Evolutionary conservation across 169 alveolate species (phyloP).

Genomic region (Perkinsus chesapeaki): DNA sequence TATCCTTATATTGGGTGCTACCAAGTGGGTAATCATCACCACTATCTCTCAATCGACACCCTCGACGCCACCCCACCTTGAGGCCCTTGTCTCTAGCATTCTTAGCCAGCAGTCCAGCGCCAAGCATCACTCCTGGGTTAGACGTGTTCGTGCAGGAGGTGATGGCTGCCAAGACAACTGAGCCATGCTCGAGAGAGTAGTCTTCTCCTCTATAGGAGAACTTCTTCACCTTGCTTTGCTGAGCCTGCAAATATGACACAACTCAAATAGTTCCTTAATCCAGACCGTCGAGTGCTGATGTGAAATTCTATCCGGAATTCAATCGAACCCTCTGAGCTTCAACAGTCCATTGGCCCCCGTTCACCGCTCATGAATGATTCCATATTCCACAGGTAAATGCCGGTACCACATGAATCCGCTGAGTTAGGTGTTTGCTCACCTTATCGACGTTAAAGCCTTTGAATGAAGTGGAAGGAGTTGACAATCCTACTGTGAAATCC

Average conservation of each 20-base stretch:
- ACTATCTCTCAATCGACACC: too few species aligned
- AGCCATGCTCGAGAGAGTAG: conserved; percentile 71
- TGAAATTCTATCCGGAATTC: too few species aligned
- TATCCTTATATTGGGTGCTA: conserved; percentile 4
- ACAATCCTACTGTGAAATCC: background rate
- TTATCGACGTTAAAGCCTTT: background rate
- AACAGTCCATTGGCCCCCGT: too few species aligned
- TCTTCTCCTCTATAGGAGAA: background rate
- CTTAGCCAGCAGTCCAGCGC: conserved; percentile 90
- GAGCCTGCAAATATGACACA: too few species aligned
- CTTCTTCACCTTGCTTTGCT: background rate
- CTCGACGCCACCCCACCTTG: conserved; percentile 27
- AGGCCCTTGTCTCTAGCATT: conserved; percentile 85
- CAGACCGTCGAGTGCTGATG: too few species aligned
- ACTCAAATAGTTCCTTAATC: too few species aligned
- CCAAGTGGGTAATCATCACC: too few species aligned
- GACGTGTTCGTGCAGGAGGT: conserved; percentile 94
- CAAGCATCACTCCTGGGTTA: conserved; percentile 90
- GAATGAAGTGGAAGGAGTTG: background rate
- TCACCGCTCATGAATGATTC: too few species aligned
- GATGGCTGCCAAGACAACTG: conserved; percentile 90
- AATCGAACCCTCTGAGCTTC: too few species aligned
- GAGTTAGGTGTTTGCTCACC: background rate
- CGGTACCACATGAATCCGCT: background rate
- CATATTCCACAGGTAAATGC: too few species aligned